A percentile compares a stretch with the other conserved stretches of the same genome.
Evolutionary conservation across 352 stramenopile species (phyloP).

Genomic region (Saprolegnia diclina): DNA sequence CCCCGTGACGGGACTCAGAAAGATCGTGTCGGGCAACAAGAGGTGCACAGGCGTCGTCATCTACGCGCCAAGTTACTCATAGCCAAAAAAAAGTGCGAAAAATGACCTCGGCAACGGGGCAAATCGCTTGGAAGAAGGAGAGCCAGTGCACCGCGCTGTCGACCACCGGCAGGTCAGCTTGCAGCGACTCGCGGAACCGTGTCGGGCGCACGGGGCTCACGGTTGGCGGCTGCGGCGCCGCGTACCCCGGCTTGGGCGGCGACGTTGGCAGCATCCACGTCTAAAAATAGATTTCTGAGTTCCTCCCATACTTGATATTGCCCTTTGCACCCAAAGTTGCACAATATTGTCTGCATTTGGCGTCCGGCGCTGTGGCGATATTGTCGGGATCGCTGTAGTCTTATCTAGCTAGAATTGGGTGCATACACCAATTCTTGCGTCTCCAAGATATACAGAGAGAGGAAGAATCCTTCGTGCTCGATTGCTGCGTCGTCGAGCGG

Average conservation of each 20-base stretch:
- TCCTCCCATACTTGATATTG: no score
- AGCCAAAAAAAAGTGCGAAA: background rate
- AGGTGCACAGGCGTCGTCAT: background rate
- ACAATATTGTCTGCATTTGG: no score
- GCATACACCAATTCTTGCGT: no score
- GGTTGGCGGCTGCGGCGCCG: background rate
- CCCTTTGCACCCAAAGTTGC: no score
- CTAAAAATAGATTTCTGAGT: no score
- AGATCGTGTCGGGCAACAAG: slow-evolving; percentile 16
- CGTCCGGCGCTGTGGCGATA: no score
- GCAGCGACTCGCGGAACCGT: slow-evolving; percentile 6
- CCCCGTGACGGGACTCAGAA: slow-evolving; percentile 5
- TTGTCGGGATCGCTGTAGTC: no score
- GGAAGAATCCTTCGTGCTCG: no score
- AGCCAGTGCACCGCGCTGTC: slow-evolving; percentile 22
- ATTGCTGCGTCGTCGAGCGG: no score
- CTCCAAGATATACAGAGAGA: no score
- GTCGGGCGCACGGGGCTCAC: slow-evolving; percentile 10
- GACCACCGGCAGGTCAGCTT: background rate
- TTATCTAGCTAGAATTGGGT: no score
- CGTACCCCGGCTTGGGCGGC: background rate
- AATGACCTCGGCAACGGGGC: background rate
- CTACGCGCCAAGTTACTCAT: background rate
- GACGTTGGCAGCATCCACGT: background rate
- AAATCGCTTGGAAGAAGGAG: slow-evolving; percentile 24